phyloP scores from a whole-genome alignment of 148 eudicot species.

The Linanthus parryae region DNA sequence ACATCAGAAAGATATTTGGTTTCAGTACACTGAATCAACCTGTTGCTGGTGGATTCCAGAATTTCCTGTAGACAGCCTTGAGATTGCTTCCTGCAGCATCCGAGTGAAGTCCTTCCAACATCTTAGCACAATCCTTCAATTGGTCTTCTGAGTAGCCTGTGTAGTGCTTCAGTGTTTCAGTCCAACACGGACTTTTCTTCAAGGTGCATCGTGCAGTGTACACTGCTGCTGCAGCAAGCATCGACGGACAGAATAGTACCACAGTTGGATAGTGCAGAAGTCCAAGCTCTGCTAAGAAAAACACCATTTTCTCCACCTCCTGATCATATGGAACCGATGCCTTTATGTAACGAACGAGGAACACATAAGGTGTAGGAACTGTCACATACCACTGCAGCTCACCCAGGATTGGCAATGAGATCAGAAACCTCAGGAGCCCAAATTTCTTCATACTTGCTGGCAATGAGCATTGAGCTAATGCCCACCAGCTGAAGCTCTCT shows the following conservation, averaged over 20 bases:
- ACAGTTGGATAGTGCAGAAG: conserved; percentile 51
- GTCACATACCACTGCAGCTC: no score
- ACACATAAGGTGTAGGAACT: no score
- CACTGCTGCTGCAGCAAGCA: conserved; percentile 91
- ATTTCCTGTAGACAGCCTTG: conserved; percentile 56
- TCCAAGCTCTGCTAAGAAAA: conserved; percentile 72
- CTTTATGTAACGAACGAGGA: no score
- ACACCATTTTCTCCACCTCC: conserved; percentile 70
- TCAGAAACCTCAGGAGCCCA: no score
- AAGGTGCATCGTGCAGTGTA: conserved; percentile 68
- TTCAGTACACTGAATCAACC: no score
- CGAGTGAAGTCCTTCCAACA: conserved; percentile 50
- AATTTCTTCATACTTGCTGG: no score
- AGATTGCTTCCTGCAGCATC: conserved; percentile 43
- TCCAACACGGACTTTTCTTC: conserved; percentile 61
- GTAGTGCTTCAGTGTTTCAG: conserved; percentile 57
- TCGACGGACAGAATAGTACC: conserved; percentile 48
- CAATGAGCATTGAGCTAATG: no score
- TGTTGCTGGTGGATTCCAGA: conserved; percentile 39
- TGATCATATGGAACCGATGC: no score
- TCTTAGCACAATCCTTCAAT: conserved; percentile 70
- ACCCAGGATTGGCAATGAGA: no score
- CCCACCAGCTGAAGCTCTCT: no score
- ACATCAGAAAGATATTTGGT: no score
- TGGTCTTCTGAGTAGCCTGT: conserved; percentile 69